Percentiles rank a stretch among this genome's conserved stretches.
Conservation (phyloP, 2,329 filamentous ascomycete genomes). For the Amylocarpus encephaloides region DNA sequence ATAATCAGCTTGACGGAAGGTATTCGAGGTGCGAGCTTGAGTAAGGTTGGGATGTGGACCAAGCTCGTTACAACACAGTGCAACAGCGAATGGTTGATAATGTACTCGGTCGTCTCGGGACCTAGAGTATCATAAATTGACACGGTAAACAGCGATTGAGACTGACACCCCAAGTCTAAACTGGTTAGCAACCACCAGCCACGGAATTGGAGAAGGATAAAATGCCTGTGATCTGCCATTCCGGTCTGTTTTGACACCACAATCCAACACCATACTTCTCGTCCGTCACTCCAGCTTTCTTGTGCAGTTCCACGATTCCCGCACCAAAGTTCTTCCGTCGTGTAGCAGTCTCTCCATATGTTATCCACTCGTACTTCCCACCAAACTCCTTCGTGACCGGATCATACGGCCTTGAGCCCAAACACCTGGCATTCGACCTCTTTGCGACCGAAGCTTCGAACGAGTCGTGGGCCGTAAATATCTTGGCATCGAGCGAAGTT, state of each 20-base stretch:
- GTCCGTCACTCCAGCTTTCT: constrained; percentile 59
- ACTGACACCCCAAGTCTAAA: constrained; percentile 78
- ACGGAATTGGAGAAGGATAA: not conserved
- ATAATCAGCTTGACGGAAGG: constrained; percentile 83
- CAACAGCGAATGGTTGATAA: constrained; percentile 83
- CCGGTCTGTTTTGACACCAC: constrained; percentile 81
- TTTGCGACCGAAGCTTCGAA: constrained; percentile 64
- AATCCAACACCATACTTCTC: constrained; percentile 69
- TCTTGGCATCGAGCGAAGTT: constrained; percentile 62
- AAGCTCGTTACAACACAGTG: constrained; percentile 71
- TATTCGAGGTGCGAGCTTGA: constrained; percentile 71
- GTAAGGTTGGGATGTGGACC: constrained; percentile 70
- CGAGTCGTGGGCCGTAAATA: constrained; percentile 70
- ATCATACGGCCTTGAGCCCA: constrained; percentile 79
- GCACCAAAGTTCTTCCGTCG: constrained; percentile 79
- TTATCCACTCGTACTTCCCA: constrained; percentile 73
- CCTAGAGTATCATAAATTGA: constrained; percentile 96
- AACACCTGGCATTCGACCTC: constrained; percentile 61
- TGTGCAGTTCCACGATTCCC: constrained; percentile 77
- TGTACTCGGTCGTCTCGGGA: constrained; percentile 86
- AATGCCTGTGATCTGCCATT: constrained; percentile 77
- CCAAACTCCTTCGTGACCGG: constrained; percentile 63
- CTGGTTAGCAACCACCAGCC: constrained; percentile 8
- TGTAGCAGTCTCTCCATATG: constrained; percentile 71
- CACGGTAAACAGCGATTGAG: constrained; percentile 81